Base-by-base conservation (phyloP, 768 basidiomycete species). In the Megacollybia marginata region DNA sequence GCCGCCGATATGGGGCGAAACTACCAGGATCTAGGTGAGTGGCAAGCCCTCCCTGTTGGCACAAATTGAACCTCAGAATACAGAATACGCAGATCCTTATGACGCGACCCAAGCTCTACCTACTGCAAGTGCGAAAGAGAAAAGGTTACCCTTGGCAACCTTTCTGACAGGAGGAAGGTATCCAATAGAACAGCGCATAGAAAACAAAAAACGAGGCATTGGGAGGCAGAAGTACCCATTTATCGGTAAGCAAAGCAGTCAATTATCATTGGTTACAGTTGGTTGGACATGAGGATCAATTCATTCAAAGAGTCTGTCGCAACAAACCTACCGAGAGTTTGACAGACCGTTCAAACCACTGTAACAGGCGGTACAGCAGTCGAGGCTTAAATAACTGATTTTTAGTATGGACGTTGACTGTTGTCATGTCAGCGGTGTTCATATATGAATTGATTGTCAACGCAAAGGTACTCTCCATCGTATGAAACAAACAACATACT, bases 371-470 rank as follows among this genome's bases (percentile, higher is more conserved):
- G 23, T 6, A 28, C 23, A 28, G 23, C 23, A 28, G 6, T 28
- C 23, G 6, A 28, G 23, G 6, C 23, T 28, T 28, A 28, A n/a
- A n/a, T n/a, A n/a, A 28, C 6, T 40, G 38, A 19, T 34, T 62
- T 38, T 42, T 60, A 83, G 85, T 83, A 11, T 96, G 81, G 73
- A 58, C 62, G 1, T 64, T 87, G 51, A 81, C 87, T 13, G 66
- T 65, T 48, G 75, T 68, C 13, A 92, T 94, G 91, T 61, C 80
- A 31, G 79, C 70, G 4, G 71, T 89, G 8, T 80, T 95, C 57
- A 83, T 94, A n/a, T 86, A 86, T 57, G 93, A 95, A 64, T 73
- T 94, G 18, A 79, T 92, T 18, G 70, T 80, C 19, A 94, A 96
- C 60, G 63, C 72, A 49, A 15, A 19, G 19, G 38, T 15, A 40